phyloP scores from a whole-genome alignment of 2,329 filamentous ascomycete genomes.

The Calonectria crousiana region DNA sequence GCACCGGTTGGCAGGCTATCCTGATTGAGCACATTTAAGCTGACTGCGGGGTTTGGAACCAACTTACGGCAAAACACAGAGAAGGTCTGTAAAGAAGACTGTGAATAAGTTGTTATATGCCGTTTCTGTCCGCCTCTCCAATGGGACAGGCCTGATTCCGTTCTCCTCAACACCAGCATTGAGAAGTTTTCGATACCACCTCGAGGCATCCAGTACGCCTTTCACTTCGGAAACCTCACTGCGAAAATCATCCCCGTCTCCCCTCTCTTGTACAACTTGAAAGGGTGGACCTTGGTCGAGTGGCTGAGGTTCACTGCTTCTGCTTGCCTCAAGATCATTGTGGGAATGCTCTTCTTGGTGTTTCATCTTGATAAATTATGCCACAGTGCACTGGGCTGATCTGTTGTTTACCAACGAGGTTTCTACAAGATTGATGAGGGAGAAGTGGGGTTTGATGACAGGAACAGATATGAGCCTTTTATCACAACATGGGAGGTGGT shows the following conservation, averaged over 20 bases:
- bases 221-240: conserved; percentile 48
- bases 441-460: not conserved
- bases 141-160: conserved; percentile 68
- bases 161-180: conserved; percentile 64
- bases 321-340: conserved; percentile 31
- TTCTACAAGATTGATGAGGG: not conserved
- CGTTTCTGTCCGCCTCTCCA: conserved; percentile 65
- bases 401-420: not conserved
- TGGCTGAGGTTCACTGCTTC: not conserved
- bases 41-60: not conserved
- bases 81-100: conserved; percentile 69
- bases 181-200: conserved; percentile 58
- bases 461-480: conserved; percentile 6
- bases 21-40: conserved; percentile 16
- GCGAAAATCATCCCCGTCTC: conserved; percentile 28
- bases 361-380: not conserved
- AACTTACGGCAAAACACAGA: conserved; percentile 69
- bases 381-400: not conserved
- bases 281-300: not conserved
- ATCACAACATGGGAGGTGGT: not conserved
- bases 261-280: not conserved
- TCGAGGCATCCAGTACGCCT: conserved; percentile 45
- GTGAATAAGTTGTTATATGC: conserved; percentile 69
- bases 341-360: not conserved
- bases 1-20: conserved; percentile 68